Conservation (phyloP, 176 grass and related monocot species). For the Neostapfia colusana region DNA sequence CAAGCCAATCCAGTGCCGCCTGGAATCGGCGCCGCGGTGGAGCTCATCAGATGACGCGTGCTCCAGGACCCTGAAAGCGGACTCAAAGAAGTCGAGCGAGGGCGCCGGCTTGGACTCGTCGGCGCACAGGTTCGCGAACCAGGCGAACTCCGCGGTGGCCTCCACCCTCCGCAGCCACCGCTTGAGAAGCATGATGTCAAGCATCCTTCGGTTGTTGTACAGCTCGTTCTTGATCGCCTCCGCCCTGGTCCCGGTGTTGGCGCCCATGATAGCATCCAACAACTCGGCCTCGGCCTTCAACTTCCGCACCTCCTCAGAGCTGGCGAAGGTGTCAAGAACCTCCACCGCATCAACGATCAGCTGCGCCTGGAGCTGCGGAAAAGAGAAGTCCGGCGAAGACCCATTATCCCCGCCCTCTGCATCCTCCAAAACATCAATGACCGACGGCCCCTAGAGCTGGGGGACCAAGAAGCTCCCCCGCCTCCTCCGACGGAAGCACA, state of each 20-base stretch:
- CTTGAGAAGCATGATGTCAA: constrained; percentile 50
- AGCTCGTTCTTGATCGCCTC: constrained; percentile 40
- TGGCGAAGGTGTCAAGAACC: constrained; percentile 21
- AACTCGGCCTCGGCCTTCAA: not conserved
- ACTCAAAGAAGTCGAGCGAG: constrained; percentile 39
- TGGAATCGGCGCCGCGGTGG: constrained; percentile 31
- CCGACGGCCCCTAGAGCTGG: not conserved
- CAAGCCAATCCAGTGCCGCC: constrained; percentile 30
- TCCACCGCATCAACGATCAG: constrained; percentile 4
- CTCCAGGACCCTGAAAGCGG: constrained; percentile 42
- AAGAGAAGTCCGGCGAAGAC: constrained; percentile 31
- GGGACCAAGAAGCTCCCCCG: constrained; percentile 33
- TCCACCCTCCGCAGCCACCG: constrained; percentile 39
- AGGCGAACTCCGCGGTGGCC: constrained; percentile 42
- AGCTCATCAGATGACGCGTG: constrained; percentile 18
- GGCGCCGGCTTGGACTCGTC: not conserved
- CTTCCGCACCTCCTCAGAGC: not conserved
- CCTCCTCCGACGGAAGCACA: not conserved
- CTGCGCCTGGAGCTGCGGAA: not conserved
- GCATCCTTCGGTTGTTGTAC: not conserved
- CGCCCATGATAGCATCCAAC: constrained; percentile 29
- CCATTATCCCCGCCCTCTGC: not conserved
- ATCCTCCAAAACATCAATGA: not conserved
- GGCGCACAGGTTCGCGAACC: constrained; percentile 47
- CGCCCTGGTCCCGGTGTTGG: constrained; percentile 10